Evolutionary conservation across 768 basidiomycete genomes (phyloP).

Genomic region (Mycena olivaceomarginata): DNA sequence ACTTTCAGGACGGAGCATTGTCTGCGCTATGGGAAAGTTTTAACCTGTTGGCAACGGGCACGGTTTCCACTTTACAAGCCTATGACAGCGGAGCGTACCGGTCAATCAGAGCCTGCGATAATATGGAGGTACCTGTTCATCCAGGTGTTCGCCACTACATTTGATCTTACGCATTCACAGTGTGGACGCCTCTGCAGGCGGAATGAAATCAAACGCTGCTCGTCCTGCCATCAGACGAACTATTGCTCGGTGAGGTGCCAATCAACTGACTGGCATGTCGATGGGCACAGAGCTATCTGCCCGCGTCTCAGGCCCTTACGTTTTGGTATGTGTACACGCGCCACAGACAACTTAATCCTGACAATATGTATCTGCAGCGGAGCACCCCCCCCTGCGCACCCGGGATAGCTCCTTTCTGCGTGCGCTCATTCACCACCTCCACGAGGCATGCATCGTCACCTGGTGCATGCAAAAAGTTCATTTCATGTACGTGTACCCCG

Average conservation of each 20-base stretch:
- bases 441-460: slow-evolving; percentile 14
- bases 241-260: slow-evolving; percentile 28
- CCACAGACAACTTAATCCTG: slow-evolving; percentile 12
- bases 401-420: slow-evolving; percentile 20
- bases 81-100: slow-evolving; percentile 27
- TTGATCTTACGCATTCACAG: slow-evolving; percentile 21
- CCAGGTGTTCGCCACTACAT: neutral
- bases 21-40: slow-evolving; percentile 20
- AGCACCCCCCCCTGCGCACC: neutral
- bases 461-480: slow-evolving; percentile 24
- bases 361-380: slow-evolving; percentile 21
- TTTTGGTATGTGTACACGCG: slow-evolving; percentile 16
- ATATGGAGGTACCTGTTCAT: slow-evolving; percentile 17
- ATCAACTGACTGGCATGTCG: slow-evolving; percentile 21
- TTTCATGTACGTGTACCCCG: slow-evolving; percentile 20
- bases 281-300: slow-evolving; percentile 23
- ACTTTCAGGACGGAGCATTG: slow-evolving; percentile 25
- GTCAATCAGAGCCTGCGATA: slow-evolving; percentile 23
- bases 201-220: slow-evolving; percentile 29
- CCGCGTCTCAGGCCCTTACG: slow-evolving; percentile 19
- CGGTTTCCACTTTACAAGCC: slow-evolving; percentile 15
- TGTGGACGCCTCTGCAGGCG: slow-evolving; percentile 25
- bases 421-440: slow-evolving; percentile 13
- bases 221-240: slow-evolving; percentile 27
- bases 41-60: slow-evolving; percentile 11